Base-by-base conservation (phyloP, 306 rosid species). In the Prunus armeniaca region DNA sequence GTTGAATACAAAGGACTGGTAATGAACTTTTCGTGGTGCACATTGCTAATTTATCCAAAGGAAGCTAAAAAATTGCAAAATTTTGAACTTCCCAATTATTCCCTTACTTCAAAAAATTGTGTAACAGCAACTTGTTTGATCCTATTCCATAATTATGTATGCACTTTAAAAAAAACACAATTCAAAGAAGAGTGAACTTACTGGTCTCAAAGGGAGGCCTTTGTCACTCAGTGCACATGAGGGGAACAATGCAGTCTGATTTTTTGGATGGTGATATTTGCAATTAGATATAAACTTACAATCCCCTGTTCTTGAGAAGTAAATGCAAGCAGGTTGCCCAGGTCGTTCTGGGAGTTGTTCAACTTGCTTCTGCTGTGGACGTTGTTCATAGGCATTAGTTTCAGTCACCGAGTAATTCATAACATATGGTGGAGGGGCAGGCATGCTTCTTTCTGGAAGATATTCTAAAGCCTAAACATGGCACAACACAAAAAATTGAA, bases 131-230 rank as follows among this genome's bases (percentile, higher is more conserved):
- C 19, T 14, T 17, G 19, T 50, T 14, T 15, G 30, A 74, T 19
- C 34, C 28, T 6, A 49, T n/a, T 15, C 28, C 46, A 57, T 12
- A 57, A 25, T 15, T 38, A 14, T 1, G 19, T 2, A 32, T 12
- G 12, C 34, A 24, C 18, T 60, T 2, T 4, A 12, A 25, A 60
- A 60, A 13, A 17, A 30, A 3, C 9, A 22, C 65, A 60, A 17
- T 25, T 13, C 10, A 62, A 24, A 64, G 65, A 50, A 46, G 22
- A 32, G 76, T 46, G 47, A 78, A 67, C 97, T 92, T 86, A 95
- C 97, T 64, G 99, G 97, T 89, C 96, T 88, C 86, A 95, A 75
- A 76, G 99, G 99, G 72, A 92, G 90, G 73, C 98, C 99, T 84
- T 86, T 89, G 87, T 95, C 97, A 74, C 87, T 91, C 78, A 91